A percentile compares a stretch with the other conserved stretches of the same genome.
These are phyloP conservation scores for Pittosporum tobira DNA, from an alignment of 129 eudicot species.

Conservation along the genomic window DNA sequence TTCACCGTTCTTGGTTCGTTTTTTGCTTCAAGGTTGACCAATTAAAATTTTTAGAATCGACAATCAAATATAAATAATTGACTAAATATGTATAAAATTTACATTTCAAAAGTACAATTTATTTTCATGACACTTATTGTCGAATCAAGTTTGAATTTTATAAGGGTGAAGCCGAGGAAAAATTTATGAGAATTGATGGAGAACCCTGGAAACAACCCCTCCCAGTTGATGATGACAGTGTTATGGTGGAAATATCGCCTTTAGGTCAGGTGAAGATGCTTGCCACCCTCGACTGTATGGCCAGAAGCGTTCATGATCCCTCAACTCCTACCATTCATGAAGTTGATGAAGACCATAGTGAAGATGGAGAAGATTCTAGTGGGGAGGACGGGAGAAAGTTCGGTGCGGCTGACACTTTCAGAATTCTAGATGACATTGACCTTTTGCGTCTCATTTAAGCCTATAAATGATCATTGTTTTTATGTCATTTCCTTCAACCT, in stretches of 20 bases:
- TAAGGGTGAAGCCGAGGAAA: conserved; percentile 50
- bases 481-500: neutral
- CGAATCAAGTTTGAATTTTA: conserved; percentile 57
- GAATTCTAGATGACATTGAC: conserved; percentile 69
- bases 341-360: conserved; percentile 27
- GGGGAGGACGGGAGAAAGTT: conserved; percentile 69
- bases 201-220: conserved; percentile 89
- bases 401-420: conserved; percentile 91
- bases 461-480: neutral
- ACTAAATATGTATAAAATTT: too few relatives aligned
- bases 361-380: conserved; percentile 26
- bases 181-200: conserved; percentile 72
- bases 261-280: conserved; percentile 61
- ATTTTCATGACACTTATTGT: too few relatives aligned
- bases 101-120: too few relatives aligned
- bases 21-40: too few relatives aligned
- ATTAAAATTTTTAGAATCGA: too few relatives aligned
- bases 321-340: conserved; percentile 33
- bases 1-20: too few relatives aligned
- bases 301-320: conserved; percentile 45
- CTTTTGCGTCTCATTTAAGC: conserved; percentile 61
- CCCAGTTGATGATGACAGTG: conserved; percentile 52
- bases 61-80: too few relatives aligned
- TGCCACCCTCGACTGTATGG: conserved; percentile 26
- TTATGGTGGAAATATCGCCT: conserved; percentile 48